Conservation (phyloP, 2,329 filamentous ascomycete genomes). For the Exophiala viscosa region DNA sequence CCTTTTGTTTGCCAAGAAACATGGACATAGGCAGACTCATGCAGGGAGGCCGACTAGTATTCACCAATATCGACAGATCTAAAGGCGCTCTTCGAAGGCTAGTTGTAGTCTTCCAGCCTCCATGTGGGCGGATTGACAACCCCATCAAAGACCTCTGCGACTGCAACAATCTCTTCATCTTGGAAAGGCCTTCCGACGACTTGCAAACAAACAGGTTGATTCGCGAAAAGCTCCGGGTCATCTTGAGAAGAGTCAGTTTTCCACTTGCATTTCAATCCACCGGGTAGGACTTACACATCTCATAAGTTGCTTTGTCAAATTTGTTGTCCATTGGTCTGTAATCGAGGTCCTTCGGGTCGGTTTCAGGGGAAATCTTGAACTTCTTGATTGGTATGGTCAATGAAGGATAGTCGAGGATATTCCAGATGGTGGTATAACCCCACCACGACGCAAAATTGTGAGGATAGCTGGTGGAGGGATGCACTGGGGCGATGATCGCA, state of each 20-base stretch:
- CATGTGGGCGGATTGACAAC: slow-evolving; percentile 5
- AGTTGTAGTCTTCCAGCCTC: too few relatives aligned
- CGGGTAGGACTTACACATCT: slow-evolving; percentile 34
- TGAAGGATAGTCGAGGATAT: slow-evolving; percentile 64
- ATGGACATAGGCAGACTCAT: too few relatives aligned
- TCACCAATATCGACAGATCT: too few relatives aligned
- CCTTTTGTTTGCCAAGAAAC: too few relatives aligned
- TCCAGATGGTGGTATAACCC: slow-evolving; percentile 66
- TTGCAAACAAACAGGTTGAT: slow-evolving; percentile 52
- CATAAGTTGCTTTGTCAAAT: slow-evolving; percentile 45
- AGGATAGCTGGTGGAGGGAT: slow-evolving; percentile 35
- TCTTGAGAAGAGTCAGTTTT: slow-evolving; percentile 22
- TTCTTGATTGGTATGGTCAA: slow-evolving; percentile 56
- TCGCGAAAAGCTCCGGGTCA: slow-evolving; percentile 45
- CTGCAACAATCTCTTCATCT: slow-evolving; percentile 49
- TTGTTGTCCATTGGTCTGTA: slow-evolving; percentile 27
- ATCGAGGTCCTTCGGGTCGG: slow-evolving; percentile 35
- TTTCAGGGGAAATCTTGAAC: slow-evolving; percentile 37
- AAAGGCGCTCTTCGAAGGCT: too few relatives aligned
- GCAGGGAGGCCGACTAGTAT: too few relatives aligned
- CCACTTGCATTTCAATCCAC: not conserved
- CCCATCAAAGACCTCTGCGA: slow-evolving; percentile 13
- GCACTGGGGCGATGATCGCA: slow-evolving; percentile 18
- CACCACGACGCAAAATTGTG: slow-evolving; percentile 56
- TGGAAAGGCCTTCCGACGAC: slow-evolving; percentile 51